A percentile compares a stretch with the other conserved stretches of the same genome.
Conservation (phyloP, 805 yeast genomes). For the Metschnikowia cubensis region DNA sequence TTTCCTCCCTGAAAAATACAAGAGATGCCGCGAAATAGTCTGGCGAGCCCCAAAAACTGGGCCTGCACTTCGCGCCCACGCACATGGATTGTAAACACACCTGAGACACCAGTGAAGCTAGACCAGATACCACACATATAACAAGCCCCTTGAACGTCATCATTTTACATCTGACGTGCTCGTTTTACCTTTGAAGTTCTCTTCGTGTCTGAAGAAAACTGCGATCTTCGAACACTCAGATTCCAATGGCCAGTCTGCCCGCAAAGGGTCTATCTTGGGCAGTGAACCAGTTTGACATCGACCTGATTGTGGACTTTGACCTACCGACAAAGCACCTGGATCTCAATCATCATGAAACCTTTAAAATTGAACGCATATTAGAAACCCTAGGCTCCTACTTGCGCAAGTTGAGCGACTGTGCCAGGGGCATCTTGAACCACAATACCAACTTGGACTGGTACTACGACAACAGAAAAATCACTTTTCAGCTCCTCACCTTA, state of each 20-base stretch:
- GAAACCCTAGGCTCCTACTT: constrained; percentile 2
- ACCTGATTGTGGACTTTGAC: constrained; percentile 3
- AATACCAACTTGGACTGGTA: constrained; percentile 3
- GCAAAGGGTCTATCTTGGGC: constrained; percentile 5
- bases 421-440: neutral
- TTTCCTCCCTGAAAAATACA: neutral
- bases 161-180: neutral
- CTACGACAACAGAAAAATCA: constrained; percentile 1
- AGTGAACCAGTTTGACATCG: constrained; percentile 1
- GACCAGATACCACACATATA: neutral
- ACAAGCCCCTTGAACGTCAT: neutral
- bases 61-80: constrained; percentile 1
- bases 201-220: neutral
- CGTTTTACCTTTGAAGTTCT: neutral
- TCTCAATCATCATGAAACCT: constrained; percentile 17
- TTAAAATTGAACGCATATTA: constrained; percentile 16
- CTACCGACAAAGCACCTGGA: neutral
- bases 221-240: neutral
- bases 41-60: neutral
- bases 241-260: constrained; percentile 1
- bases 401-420: neutral
- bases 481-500: neutral
- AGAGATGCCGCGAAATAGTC: neutral
- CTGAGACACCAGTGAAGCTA: neutral
- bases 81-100: constrained; percentile 5